Evolutionary conservation across 768 basidiomycete genomes (phyloP), one percentile per base, ranked within the genome.

Genomic region (Gloeostereum incarnatum): DNA sequence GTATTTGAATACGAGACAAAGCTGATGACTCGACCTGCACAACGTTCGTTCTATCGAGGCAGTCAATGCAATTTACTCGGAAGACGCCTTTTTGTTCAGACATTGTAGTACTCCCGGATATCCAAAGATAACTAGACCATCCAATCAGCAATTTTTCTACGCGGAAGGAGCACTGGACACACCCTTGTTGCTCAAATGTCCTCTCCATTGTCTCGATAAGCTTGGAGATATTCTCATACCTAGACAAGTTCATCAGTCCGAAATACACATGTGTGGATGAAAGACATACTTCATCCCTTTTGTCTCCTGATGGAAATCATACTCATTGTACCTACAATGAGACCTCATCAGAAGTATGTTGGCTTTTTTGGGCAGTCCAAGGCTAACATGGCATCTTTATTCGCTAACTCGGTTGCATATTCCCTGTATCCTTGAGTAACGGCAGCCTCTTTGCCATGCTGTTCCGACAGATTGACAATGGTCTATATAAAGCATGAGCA

Each of bases 11-110:
- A 16, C 31, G 18, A 36, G 39, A 16, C 37, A 14, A 17, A 23
- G 27, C 9, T 16, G 18, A 36, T 19, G 10, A 32, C 66, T 35
- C n/a, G 48, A 81, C 89, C 70, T 90, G 82, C 6, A 96, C 88
- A 17, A 96, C 93, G 53, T 94, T 96, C 10, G 94, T 97, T 36
- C 94, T 67, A 53, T 98, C 94, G 29, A 97, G 63, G 50, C 92
- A 94, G 53, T 98, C 94, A 31, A 97, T 93, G 54, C 94, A 98
- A 51, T 94, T 97, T 17, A 91, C 75, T 3, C 93, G 75, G 59
- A 87, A 96, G 2, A 83, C 77, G 1, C 89, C 90, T 41, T 76
- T 80, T 56, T 98, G 93, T 50, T 77, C 72, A 5, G 87, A 81
- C 56, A 93, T 67, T 9, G 81, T 65, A 10, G 63, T 63, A 21